A percentile compares a stretch with the other conserved stretches of the same genome.
Evolutionary conservation across 768 basidiomycete species (phyloP).

Genomic region (Leccinum rimulosum): DNA sequence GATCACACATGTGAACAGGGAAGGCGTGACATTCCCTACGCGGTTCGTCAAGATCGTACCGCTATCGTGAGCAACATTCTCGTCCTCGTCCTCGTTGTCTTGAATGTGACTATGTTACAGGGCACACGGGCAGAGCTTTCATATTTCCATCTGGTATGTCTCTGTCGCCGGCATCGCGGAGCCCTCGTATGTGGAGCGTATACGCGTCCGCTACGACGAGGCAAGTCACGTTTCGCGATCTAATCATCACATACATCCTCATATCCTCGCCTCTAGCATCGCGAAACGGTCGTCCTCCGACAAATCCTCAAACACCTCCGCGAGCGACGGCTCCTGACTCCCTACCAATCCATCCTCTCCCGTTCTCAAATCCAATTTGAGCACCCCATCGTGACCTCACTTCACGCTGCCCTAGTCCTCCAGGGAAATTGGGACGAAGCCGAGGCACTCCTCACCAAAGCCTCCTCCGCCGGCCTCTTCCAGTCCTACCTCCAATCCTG

Average conservation of each 20-base stretch:
- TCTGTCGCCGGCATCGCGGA: constrained; percentile 60
- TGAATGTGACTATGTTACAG: constrained; percentile 32
- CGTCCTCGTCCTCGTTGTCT: not conserved
- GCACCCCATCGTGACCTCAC: constrained; percentile 64
- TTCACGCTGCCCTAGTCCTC: constrained; percentile 64
- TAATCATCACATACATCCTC: not conserved
- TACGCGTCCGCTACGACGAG: constrained; percentile 56
- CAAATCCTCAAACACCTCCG: constrained; percentile 59
- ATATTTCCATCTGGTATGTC: constrained; percentile 79
- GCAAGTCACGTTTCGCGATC: constrained; percentile 37
- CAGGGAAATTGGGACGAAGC: constrained; percentile 60
- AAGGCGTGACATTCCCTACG: constrained; percentile 59
- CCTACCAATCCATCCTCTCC: constrained; percentile 39
- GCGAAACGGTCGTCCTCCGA: constrained; percentile 61
- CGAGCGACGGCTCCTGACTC: constrained; percentile 66
- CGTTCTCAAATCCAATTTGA: constrained; percentile 39
- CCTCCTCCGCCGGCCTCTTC: constrained; percentile 60
- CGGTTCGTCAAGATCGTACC: constrained; percentile 75
- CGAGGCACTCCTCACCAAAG: constrained; percentile 49
- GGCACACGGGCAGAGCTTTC: constrained; percentile 69
- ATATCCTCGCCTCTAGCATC: constrained; percentile 43
- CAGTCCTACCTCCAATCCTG: constrained; percentile 51
- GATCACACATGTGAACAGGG: constrained; percentile 52
- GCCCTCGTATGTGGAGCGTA: constrained; percentile 51
- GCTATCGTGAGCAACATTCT: constrained; percentile 52